These are phyloP conservation scores for Metschnikowia kunwiensis DNA, from an alignment of 805 yeast genomes.

Conservation along the genomic window DNA sequence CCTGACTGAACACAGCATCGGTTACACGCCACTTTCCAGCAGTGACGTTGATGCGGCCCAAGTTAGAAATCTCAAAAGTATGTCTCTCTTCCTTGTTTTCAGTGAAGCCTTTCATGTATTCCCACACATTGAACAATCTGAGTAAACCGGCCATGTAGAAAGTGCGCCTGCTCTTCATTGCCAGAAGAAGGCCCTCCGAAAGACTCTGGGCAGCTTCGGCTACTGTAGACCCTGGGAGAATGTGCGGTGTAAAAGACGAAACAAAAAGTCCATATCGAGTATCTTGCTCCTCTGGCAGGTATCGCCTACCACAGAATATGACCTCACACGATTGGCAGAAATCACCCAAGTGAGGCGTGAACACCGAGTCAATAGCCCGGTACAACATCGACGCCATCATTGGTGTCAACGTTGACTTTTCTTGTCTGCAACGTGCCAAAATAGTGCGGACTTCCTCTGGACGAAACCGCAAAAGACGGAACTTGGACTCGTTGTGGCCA, in stretches of 20 bases:
- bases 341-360: slow-evolving; percentile 5
- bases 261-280: slow-evolving; percentile 14
- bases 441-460: slow-evolving; percentile 5
- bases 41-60: slow-evolving; percentile 7
- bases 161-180: slow-evolving; percentile 4
- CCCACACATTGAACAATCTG: slow-evolving; percentile 10
- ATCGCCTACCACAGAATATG: slow-evolving; percentile 15
- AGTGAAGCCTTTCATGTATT: slow-evolving; percentile 1
- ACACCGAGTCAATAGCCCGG: slow-evolving; percentile 4
- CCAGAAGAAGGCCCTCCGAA: slow-evolving; percentile 1
- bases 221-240: slow-evolving; percentile 4
- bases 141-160: slow-evolving; percentile 11
- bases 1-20: slow-evolving; percentile 14
- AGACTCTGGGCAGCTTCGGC: slow-evolving; percentile 1
- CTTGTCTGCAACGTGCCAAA: slow-evolving; percentile 6
- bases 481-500: slow-evolving; percentile 6
- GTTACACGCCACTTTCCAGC: slow-evolving; percentile 10
- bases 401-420: slow-evolving; percentile 13
- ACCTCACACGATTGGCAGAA: slow-evolving; percentile 9
- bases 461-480: slow-evolving; percentile 5
- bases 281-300: slow-evolving; percentile 8
- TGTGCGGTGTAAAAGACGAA: slow-evolving; percentile 1
- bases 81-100: slow-evolving; percentile 3
- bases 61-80: slow-evolving; percentile 16
- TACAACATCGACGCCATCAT: slow-evolving; percentile 8